Conservation (phyloP, 1,139 yeast species). For the Zygoascus hellenicus region DNA sequence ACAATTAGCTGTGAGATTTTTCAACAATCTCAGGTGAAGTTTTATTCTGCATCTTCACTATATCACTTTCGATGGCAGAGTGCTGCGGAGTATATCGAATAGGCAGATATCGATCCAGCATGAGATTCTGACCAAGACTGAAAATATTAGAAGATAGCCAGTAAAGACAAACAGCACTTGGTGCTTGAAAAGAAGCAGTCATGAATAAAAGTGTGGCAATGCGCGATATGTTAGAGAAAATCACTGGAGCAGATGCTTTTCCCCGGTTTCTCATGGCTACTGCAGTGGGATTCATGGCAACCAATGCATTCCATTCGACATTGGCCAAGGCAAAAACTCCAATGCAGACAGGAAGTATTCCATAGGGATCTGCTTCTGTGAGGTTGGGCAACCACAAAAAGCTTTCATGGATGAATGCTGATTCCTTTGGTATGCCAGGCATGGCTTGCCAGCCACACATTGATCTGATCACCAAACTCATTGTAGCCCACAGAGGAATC, state of each 20-base stretch:
- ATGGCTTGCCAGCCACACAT: constrained; percentile 62
- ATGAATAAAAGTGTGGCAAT: constrained; percentile 73
- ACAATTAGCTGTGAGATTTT: neutral
- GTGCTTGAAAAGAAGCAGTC: constrained; percentile 83
- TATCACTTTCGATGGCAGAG: constrained; percentile 1
- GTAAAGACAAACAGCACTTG: constrained; percentile 69
- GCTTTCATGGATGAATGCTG: constrained; percentile 50
- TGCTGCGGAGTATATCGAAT: constrained; percentile 17
- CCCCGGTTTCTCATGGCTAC: constrained; percentile 36
- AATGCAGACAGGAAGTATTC: constrained; percentile 59
- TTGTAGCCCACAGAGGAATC: constrained; percentile 79
- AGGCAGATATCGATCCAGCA: constrained; percentile 67
- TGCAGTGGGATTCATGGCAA: constrained; percentile 42
- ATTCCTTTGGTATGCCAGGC: constrained; percentile 46
- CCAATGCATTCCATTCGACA: constrained; percentile 69
- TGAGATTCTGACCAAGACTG: constrained; percentile 67
- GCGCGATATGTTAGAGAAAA: constrained; percentile 63
- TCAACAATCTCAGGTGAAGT: neutral
- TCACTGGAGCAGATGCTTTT: constrained; percentile 51
- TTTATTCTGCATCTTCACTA: neutral
- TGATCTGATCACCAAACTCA: constrained; percentile 69
- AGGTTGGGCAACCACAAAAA: constrained; percentile 56
- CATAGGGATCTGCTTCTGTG: constrained; percentile 56
- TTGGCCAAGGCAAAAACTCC: constrained; percentile 70
- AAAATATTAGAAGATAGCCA: constrained; percentile 82